Conservation (phyloP, 2,329 filamentous ascomycete genomes). For the Tolypocladium album region DNA sequence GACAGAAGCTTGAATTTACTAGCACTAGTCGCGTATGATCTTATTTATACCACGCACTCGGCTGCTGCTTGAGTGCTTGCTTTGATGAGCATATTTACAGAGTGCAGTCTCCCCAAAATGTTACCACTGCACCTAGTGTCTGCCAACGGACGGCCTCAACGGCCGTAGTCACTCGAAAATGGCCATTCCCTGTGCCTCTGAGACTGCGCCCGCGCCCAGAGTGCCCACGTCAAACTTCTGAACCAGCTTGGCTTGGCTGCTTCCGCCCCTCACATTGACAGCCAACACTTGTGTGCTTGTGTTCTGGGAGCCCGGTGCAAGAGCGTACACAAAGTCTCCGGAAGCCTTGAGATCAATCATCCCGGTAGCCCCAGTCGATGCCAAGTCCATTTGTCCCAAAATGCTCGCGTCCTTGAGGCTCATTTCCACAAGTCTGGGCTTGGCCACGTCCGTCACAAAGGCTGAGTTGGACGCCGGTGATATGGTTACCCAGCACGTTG, state of each 20-base stretch:
- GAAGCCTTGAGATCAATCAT: conserved; percentile 42
- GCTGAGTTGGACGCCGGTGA: conserved; percentile 35
- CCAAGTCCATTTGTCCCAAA: conserved; percentile 28
- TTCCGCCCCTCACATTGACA: conserved; percentile 1
- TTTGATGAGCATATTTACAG: too few species aligned
- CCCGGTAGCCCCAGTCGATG: conserved; percentile 36
- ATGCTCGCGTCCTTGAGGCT: conserved; percentile 36
- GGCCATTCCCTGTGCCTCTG: conserved; percentile 6
- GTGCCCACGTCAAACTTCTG: conserved; percentile 4
- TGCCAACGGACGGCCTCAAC: too few species aligned
- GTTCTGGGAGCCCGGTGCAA: conserved; percentile 41
- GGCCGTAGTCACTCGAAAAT: not conserved
- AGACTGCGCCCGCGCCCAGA: not conserved
- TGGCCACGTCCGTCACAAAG: conserved; percentile 46
- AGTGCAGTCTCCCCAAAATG: too few species aligned
- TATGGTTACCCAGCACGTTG: conserved; percentile 48
- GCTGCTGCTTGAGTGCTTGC: too few species aligned
- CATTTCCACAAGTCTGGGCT: conserved; percentile 47
- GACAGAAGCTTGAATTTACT: too few species aligned
- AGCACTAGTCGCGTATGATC: too few species aligned
- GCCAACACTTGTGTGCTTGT: conserved; percentile 26
- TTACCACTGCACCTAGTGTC: too few species aligned
- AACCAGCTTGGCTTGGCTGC: not conserved
- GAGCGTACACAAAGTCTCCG: conserved; percentile 46
- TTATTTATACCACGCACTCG: too few species aligned